A percentile compares a stretch with the other conserved stretches of the same genome.
These are phyloP conservation scores for Pinus tabuliformis DNA, from an alignment of 75 land plant genomes.

Conservation along the genomic window DNA sequence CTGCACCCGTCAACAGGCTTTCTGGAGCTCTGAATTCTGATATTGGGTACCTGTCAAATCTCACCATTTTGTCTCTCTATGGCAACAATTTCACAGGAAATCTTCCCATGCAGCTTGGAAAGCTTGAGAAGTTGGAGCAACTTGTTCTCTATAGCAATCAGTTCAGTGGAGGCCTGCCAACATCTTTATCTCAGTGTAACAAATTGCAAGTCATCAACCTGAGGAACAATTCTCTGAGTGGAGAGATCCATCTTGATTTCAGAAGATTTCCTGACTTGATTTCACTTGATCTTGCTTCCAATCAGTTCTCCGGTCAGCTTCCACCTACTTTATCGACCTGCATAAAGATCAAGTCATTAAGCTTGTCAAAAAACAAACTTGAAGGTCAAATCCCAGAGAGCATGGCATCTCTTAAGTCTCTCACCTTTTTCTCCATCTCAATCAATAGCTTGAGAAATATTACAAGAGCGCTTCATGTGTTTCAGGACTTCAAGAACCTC, in stretches of 20 bases:
- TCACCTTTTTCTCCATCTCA: slow-evolving; percentile 38
- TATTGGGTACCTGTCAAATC: slow-evolving; percentile 36
- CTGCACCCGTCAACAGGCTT: slow-evolving; percentile 36
- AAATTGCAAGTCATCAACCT: slow-evolving; percentile 34
- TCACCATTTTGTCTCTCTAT: slow-evolving; percentile 46
- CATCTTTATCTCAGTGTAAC: slow-evolving; percentile 37
- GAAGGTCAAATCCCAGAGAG: slow-evolving; percentile 34
- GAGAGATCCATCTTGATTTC: slow-evolving; percentile 39
- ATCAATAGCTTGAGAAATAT: slow-evolving; percentile 29
- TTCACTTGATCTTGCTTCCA: slow-evolving; percentile 48
- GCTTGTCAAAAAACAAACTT: slow-evolving; percentile 34
- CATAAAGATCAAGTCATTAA: slow-evolving; percentile 36
- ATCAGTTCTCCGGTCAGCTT: slow-evolving; percentile 37
- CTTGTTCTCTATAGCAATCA: slow-evolving; percentile 36
- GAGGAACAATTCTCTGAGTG: slow-evolving; percentile 33
- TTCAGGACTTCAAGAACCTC: slow-evolving; percentile 45
- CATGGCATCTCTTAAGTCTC: slow-evolving; percentile 23
- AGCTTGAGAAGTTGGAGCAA: slow-evolving; percentile 33
- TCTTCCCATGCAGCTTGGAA: slow-evolving; percentile 46
- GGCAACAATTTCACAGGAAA: slow-evolving; percentile 52
- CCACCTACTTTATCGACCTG: slow-evolving; percentile 40
- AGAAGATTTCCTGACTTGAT: slow-evolving; percentile 16
- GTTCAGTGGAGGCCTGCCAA: slow-evolving; percentile 46
- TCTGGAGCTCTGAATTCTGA: slow-evolving; percentile 23
- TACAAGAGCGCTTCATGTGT: slow-evolving; percentile 21